Base-by-base conservation (phyloP, 345 rosid genomes). In the Populus alba region DNA sequence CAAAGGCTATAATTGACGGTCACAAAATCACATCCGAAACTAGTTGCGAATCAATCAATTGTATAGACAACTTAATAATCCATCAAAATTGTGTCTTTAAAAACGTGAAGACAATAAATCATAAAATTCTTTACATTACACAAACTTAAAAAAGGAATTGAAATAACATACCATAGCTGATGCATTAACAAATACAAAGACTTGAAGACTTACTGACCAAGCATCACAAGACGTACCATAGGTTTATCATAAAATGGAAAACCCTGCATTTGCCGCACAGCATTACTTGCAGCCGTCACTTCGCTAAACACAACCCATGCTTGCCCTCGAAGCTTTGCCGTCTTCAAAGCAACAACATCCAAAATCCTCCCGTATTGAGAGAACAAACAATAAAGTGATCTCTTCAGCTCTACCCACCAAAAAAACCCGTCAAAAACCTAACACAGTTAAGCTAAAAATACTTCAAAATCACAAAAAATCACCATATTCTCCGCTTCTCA, bases 281-380 rank as follows among this genome's bases (percentile, higher is more conserved):
- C 98, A 78, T 92, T 90, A 80, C 95, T 94, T 70, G 99, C 97
- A 77, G 99, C 91, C 12, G 94, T 90, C 78, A 94, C 90, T 84
- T 97, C 99, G 83, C 88, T 90, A 78, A 94, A 97, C 29, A 87
- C 90, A 70, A 97, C 93, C 99, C 99, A 97, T 31, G 98, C 99
- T 85, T 97, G 99, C 35, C 99, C 98, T 11, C 97, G 87, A 75
- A 97, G 99, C 89, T 87, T 94, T 0, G 95, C 87, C 3, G 98
- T 94, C 93, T 97, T 97, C 93, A 97, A 85, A 75, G 98, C 95
- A 75, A 97, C 94, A 75, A 97, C 98, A 90, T 97, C 99, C 88
- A 94, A 79, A 31, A 97, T 91, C 87, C 92, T 92, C 72, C 98
- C 99, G 83, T 89, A 97, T 87, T 94, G 99, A 75, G 99, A 97